Evolutionary conservation across 768 basidiomycete genomes (phyloP).

Genomic region (Pleurotus djamor): DNA sequence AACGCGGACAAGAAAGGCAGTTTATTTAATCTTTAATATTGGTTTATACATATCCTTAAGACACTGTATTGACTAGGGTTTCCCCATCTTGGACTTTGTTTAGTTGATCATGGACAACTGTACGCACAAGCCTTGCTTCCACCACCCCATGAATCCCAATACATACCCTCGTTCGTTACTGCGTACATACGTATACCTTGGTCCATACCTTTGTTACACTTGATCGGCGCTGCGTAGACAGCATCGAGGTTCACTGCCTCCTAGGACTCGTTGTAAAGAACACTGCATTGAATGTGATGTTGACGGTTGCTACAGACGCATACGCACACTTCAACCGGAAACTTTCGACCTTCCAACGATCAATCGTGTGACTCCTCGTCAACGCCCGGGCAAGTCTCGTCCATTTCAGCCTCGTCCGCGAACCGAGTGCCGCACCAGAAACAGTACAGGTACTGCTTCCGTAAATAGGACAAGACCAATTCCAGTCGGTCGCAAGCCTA

Average conservation of each 20-base stretch:
- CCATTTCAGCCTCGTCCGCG: conserved; percentile 56
- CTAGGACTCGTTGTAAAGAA: neutral
- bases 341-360: too few relatives aligned
- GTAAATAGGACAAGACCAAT: conserved; percentile 71
- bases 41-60: neutral
- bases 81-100: neutral
- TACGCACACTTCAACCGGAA: too few relatives aligned
- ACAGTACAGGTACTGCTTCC: conserved; percentile 71
- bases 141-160: neutral
- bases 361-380: conserved; percentile 82
- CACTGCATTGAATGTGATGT: neutral
- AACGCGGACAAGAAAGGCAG: neutral
- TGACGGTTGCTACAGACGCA: too few relatives aligned
- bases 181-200: neutral
- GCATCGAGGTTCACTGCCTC: too few relatives aligned
- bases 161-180: neutral
- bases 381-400: conserved; percentile 66
- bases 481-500: conserved; percentile 73
- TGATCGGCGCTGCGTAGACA: too few relatives aligned
- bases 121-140: neutral
- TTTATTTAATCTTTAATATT: conserved; percentile 6
- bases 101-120: conserved; percentile 8
- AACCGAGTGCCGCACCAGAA: conserved; percentile 90
- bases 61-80: conserved; percentile 4
- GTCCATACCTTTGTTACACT: too few relatives aligned